Conservation (phyloP, 805 yeast genomes). For the Huiozyma sinensis region DNA sequence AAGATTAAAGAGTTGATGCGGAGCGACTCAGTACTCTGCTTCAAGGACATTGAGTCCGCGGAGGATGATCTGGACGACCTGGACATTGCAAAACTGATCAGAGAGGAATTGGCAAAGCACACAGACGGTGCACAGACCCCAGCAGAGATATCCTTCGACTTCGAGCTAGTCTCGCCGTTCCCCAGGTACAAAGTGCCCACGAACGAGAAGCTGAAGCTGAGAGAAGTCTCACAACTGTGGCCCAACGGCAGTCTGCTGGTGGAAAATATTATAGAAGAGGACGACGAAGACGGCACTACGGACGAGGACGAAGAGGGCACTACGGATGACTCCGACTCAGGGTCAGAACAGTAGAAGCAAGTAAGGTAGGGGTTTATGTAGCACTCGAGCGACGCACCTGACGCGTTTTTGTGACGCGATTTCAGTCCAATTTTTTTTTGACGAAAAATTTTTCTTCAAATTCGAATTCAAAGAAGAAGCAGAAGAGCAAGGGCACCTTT, state of each 20-base stretch:
- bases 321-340: not conserved
- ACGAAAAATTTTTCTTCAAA: too few species aligned
- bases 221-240: slow-evolving; percentile 40
- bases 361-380: not conserved
- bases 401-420: too few species aligned
- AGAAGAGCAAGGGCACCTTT: too few species aligned
- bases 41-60: slow-evolving; percentile 8
- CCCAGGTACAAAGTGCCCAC: slow-evolving; percentile 43
- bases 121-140: slow-evolving; percentile 1
- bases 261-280: slow-evolving; percentile 31
- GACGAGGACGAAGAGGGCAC: slow-evolving; percentile 7
- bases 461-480: too few species aligned
- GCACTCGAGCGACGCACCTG: too few species aligned
- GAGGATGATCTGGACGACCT: slow-evolving; percentile 7
- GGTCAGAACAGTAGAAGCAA: not conserved
- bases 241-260: slow-evolving; percentile 63
- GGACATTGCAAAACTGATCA: slow-evolving; percentile 6
- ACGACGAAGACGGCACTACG: slow-evolving; percentile 14
- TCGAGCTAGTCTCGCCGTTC: slow-evolving; percentile 50
- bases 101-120: slow-evolving; percentile 7
- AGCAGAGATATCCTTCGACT: slow-evolving; percentile 30
- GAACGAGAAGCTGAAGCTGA: slow-evolving; percentile 24
- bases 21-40: slow-evolving; percentile 12
- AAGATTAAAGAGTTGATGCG: slow-evolving; percentile 10
- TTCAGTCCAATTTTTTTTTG: too few species aligned